phyloP scores from a whole-genome alignment of 2,329 filamentous ascomycete species.

The Didymella pomorum region DNA sequence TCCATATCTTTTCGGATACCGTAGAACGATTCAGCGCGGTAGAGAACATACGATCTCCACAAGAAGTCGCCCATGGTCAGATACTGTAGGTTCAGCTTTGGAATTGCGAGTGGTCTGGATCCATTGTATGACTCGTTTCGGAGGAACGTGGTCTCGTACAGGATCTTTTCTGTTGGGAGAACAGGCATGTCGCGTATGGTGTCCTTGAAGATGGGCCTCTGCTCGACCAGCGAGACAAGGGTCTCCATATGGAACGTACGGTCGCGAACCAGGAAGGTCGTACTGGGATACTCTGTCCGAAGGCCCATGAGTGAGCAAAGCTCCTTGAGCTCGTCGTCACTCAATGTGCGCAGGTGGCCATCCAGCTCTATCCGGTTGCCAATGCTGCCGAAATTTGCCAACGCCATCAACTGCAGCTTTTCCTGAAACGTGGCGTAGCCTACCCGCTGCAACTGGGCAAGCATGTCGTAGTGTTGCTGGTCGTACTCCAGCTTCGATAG shows the following conservation, averaged over 20 bases:
- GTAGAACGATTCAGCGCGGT: conserved; percentile 91
- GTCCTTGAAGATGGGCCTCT: conserved; percentile 83
- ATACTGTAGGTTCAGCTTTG: conserved; percentile 95
- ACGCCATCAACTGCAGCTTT: conserved; percentile 86
- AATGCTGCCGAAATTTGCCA: conserved; percentile 92
- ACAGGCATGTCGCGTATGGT: conserved; percentile 73
- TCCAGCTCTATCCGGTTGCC: conserved; percentile 81
- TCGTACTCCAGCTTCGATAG: conserved; percentile 76
- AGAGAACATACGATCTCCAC: conserved; percentile 91
- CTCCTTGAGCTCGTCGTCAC: conserved; percentile 75
- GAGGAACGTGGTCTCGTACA: conserved; percentile 81
- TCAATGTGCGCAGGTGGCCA: conserved; percentile 74
- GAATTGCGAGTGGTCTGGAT: conserved; percentile 84
- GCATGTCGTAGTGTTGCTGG: conserved; percentile 76
- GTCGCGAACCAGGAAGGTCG: conserved; percentile 69
- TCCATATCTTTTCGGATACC: conserved; percentile 92
- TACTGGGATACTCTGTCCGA: conserved; percentile 80
- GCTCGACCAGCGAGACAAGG: conserved; percentile 77
- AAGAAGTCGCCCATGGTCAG: conserved; percentile 93
- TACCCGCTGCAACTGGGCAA: conserved; percentile 81
- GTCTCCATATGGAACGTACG: conserved; percentile 74
- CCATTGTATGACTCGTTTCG: conserved; percentile 89
- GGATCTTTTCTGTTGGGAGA: conserved; percentile 80
- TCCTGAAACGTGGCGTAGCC: conserved; percentile 81
- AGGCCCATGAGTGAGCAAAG: conserved; percentile 78